Base-by-base conservation (phyloP, 345 rosid genomes). In the Limnanthes douglasii region DNA sequence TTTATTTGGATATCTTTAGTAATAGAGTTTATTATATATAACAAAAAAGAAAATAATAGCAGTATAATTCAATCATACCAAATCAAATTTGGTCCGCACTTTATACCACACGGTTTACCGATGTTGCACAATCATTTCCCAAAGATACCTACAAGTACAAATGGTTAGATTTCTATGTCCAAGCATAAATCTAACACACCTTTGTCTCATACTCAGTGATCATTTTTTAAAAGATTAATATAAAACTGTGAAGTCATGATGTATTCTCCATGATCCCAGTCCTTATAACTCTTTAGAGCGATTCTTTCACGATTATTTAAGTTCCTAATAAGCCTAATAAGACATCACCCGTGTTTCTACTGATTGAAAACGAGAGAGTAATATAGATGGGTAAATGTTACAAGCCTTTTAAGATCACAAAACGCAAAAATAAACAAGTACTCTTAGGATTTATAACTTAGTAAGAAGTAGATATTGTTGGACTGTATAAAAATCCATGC, bases 401-500 rank as follows among this genome's bases (percentile, higher is more conserved):
- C 25, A 48, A 23, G 6, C 32, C 25, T 35, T 41, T 23, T 39
- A 41, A 36, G 27, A 31, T 15, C 11, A 32, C 15, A 15, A 25
- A 38, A 11, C n/a, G n/a, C n/a, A 2, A 50, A 8, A 43, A 17
- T 24, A 27, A 18, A 1, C 15, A 46, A 34, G 40, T 25, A 19
- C 43, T 21, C 26, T 12, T 2, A 8, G 28, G n/a, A 8, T 18
- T 32, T 43, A 16, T 15, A 28, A 46, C 51, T 34, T 50, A 80
- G 93, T 93, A 60, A 85, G 65, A 48, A 85, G 90, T 50, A 54
- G 35, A 41, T 72, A 62, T 22, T 69, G 80, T 20, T 51, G 54
- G 51, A 61, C 40, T 17, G 96, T 93, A 61, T 80, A 88, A 51
- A 85, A 85, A 48, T 71, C 93, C 71, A 80, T 65, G 88, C 73